These are phyloP conservation scores for Nothophoma quercina DNA, from an alignment of 2,329 filamentous ascomycete species.

Conservation along the genomic window DNA sequence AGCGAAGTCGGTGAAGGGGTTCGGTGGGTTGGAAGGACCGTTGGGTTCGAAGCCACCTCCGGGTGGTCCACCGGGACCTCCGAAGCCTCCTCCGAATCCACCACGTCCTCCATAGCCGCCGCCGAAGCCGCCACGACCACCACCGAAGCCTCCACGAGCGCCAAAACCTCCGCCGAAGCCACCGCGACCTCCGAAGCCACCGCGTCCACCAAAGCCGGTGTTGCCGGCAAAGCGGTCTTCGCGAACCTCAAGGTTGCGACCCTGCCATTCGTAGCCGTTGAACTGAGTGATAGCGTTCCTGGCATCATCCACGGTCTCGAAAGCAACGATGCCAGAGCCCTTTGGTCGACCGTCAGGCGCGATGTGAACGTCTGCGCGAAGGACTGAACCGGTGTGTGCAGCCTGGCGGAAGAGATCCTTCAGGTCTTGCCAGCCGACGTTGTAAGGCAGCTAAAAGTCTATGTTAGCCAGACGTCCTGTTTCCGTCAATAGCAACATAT, in stretches of 20 bases:
- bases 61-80: conserved; percentile 42
- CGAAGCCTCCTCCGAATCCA: conserved; percentile 59
- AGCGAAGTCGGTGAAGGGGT: conserved; percentile 93
- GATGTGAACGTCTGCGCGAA: conserved; percentile 93
- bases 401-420: conserved; percentile 99
- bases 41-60: conserved; percentile 57
- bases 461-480: conserved; percentile 41
- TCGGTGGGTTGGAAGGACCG: conserved; percentile 67
- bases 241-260: conserved; percentile 88
- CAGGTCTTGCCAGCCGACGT: conserved; percentile 97
- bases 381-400: conserved; percentile 62
- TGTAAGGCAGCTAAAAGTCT: conserved; percentile 83
- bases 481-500: conserved; percentile 27
- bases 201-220: conserved; percentile 53
- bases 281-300: conserved; percentile 96
- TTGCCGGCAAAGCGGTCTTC: conserved; percentile 89
- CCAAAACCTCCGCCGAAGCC: conserved; percentile 60
- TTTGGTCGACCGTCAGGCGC: conserved; percentile 93
- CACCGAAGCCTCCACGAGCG: conserved; percentile 54
- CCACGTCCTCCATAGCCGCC: conserved; percentile 44
- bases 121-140: conserved; percentile 61
- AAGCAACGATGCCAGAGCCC: conserved; percentile 95
- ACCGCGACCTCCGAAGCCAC: conserved; percentile 65
- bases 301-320: conserved; percentile 92
- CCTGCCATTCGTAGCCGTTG: conserved; percentile 99